Evolutionary conservation across 352 stramenopile species (phyloP).

Genomic region (Pythium biforme): DNA sequence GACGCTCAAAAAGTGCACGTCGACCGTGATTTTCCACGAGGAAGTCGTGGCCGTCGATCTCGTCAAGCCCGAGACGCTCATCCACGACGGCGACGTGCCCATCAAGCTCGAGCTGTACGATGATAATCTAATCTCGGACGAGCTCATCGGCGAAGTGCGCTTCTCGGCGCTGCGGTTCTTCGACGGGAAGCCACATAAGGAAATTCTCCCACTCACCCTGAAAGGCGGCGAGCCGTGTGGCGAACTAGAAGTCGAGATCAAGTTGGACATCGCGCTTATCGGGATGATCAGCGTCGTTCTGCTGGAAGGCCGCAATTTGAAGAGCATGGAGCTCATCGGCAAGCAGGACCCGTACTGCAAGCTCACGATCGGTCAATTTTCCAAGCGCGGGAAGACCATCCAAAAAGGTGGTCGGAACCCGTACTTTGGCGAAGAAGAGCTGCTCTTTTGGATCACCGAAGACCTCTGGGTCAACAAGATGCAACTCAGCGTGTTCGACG

Average conservation of each 20-base stretch:
- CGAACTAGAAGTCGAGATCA: slow-evolving; percentile 69
- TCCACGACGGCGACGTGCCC: slow-evolving; percentile 70
- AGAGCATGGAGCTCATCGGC: slow-evolving; percentile 89
- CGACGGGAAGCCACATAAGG: slow-evolving; percentile 53
- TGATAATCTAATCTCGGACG: slow-evolving; percentile 85
- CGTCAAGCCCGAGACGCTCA: slow-evolving; percentile 63
- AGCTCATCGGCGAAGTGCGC: slow-evolving; percentile 67
- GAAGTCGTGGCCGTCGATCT: slow-evolving; percentile 84
- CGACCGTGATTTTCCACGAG: slow-evolving; percentile 84
- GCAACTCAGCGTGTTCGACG: slow-evolving; percentile 74
- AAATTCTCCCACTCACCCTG: slow-evolving; percentile 62
- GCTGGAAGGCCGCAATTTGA: slow-evolving; percentile 87
- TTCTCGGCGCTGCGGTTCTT: slow-evolving; percentile 83
- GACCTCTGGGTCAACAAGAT: slow-evolving; percentile 88
- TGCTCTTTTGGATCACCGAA: slow-evolving; percentile 91
- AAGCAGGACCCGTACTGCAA: slow-evolving; percentile 92
- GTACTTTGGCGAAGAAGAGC: slow-evolving; percentile 90
- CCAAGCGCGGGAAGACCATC: slow-evolving; percentile 72
- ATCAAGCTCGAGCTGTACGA: slow-evolving; percentile 84
- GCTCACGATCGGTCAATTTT: slow-evolving; percentile 64
- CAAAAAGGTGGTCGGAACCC: slow-evolving; percentile 84
- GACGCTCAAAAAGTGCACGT: slow-evolving; percentile 79
- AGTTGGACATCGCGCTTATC: slow-evolving; percentile 68
- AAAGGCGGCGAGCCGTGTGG: slow-evolving; percentile 36
- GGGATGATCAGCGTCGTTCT: slow-evolving; percentile 87